Evolutionary conservation across 2,329 filamentous ascomycete genomes (phyloP), one percentile per base, ranked within the genome.

Genomic region (Colletotrichum coccodes): DNA sequence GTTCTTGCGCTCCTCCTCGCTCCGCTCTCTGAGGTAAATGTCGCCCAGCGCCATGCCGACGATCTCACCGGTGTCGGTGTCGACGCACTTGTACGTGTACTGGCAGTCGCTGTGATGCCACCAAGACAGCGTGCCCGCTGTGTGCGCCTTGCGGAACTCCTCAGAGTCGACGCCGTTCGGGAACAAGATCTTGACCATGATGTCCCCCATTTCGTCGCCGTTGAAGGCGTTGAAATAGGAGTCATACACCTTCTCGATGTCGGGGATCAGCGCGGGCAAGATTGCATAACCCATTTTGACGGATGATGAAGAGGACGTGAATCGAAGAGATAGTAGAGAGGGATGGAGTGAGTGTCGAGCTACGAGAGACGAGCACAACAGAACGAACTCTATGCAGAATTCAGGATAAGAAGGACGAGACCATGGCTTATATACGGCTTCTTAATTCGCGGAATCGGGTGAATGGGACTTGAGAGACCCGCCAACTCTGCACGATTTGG

Each of bases 11-110:
- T 85, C 82, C 63, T 82, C 81, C 5, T 79, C 77, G 9, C 76
- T 75, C 30, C 80, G 74, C 71, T 79, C 74, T 16, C 72, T 70
- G 56, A 83, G 68, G 70, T 83, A 83, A 7, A 83, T 76, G 64
- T 86, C 82, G 70, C 79, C 81, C 21, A 86, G 77, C 1, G 78
- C 82, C 80, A 86, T 85, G 50, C 84, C 84, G 23, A 84, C 76
- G 26, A 85, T 80, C 38, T 81, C 78, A 8, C 80, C 79, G 1
- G 79, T 82, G 4, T 78, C 76, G 8, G 78, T 80, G 69, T 86
- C 83, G 28, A 85, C 76, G 42, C 80, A 83, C 74, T 86, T 86
- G 68, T 82, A 76, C 6, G 83, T 86, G 73, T 85, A 83, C 65
- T 85, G 83, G 21, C 75, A 75, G 14, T 77, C 73, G 65, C 75